phyloP scores from a whole-genome alignment of 2,329 filamentous ascomycete genomes.

The Paecilomyces sp. region DNA sequence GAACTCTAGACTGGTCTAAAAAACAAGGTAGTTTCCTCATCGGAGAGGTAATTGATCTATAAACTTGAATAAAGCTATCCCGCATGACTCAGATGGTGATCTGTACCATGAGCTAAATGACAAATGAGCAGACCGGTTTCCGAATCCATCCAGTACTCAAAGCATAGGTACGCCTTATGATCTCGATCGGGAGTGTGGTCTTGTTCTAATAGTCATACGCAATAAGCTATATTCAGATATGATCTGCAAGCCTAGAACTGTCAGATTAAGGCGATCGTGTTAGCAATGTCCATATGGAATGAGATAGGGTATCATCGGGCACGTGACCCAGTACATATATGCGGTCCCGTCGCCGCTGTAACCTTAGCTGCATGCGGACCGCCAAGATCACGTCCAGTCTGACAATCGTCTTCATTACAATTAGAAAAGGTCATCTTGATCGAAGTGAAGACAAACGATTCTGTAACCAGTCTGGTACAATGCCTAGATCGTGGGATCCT shows the following conservation, averaged over 20 bases:
- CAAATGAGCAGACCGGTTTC: background rate
- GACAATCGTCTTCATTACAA: background rate
- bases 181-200: background rate
- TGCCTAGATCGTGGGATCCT: background rate
- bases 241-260: background rate
- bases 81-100: background rate
- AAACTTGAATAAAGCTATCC: background rate
- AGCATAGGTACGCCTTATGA: background rate
- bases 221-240: background rate
- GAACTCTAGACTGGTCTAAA: background rate
- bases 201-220: background rate
- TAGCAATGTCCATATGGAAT: background rate
- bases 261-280: background rate
- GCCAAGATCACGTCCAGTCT: background rate
- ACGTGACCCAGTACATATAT: background rate
- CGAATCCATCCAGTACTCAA: background rate
- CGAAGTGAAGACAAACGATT: background rate
- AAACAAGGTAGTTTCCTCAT: background rate
- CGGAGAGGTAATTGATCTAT: background rate
- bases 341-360: background rate
- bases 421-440: background rate
- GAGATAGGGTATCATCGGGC: background rate
- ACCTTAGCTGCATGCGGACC: background rate
- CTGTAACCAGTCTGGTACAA: background rate
- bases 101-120: background rate